A percentile compares a stretch with the other conserved stretches of the same genome.
phyloP scores from a whole-genome alignment of 805 yeast species.

The Wickerhamiella azyma region DNA sequence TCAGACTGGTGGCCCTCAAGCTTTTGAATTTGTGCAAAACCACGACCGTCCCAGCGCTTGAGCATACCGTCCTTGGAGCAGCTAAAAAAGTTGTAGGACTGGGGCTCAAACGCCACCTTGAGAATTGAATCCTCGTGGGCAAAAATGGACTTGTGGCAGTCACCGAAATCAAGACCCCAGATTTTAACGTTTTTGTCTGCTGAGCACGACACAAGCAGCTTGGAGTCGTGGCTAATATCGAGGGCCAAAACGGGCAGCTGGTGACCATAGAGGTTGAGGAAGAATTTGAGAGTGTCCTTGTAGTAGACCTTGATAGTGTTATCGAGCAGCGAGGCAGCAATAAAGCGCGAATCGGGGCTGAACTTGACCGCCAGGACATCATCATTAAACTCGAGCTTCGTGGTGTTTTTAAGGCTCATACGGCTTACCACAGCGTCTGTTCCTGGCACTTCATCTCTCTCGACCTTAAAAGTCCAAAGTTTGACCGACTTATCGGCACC shows the following conservation, averaged over 20 bases:
- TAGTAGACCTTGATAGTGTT: slow-evolving; percentile 93
- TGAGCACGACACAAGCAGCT: slow-evolving; percentile 78
- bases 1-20: slow-evolving; percentile 79
- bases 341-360: slow-evolving; percentile 61
- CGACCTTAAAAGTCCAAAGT: slow-evolving; percentile 71
- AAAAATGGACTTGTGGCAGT: slow-evolving; percentile 90
- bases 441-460: slow-evolving; percentile 58
- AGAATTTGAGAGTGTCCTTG: slow-evolving; percentile 75
- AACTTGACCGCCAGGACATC: slow-evolving; percentile 69
- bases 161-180: slow-evolving; percentile 99
- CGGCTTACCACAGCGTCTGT: slow-evolving; percentile 36
- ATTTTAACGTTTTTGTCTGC: slow-evolving; percentile 96
- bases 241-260: slow-evolving; percentile 87
- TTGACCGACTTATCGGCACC: slow-evolving; percentile 85
- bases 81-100: slow-evolving; percentile 79
- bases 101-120: slow-evolving; percentile 72
- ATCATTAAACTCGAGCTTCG: slow-evolving; percentile 73
- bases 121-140: slow-evolving; percentile 95
- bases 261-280: slow-evolving; percentile 84
- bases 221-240: slow-evolving; percentile 82
- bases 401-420: slow-evolving; percentile 55
- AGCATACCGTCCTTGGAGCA: slow-evolving; percentile 78
- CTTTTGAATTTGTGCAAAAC: slow-evolving; percentile 85
- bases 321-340: slow-evolving; percentile 79
- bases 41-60: slow-evolving; percentile 98